These are phyloP conservation scores for Apostasia shenzhenica DNA, from an alignment of 106 monocot genomes.

Conservation along the genomic window DNA sequence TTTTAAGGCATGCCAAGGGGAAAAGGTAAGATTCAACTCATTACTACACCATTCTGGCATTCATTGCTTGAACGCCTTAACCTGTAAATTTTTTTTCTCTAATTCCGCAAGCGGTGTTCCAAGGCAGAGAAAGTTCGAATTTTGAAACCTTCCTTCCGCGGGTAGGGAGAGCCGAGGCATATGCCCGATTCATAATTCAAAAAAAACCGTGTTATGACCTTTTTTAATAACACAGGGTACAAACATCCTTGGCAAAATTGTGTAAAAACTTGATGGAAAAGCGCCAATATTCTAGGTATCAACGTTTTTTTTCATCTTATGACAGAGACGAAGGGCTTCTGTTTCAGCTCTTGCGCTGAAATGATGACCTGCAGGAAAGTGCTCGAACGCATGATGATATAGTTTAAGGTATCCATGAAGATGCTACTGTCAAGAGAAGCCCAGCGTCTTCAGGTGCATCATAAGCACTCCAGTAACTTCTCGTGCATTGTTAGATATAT, in stretches of 20 bases:
- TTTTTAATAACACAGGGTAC: conserved; percentile 84
- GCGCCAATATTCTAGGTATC: too few species aligned
- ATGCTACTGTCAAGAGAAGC: neutral
- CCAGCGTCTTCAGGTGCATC: neutral
- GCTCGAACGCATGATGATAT: conserved; percentile 76
- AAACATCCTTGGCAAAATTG: neutral
- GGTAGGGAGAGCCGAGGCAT: too few species aligned
- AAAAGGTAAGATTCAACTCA: too few species aligned
- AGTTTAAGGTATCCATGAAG: conserved; percentile 29
- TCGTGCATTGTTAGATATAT: conserved; percentile 47
- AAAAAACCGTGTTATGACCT: conserved; percentile 60
- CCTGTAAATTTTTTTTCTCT: too few species aligned
- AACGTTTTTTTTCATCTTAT: conserved; percentile 8
- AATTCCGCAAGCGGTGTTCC: conserved; percentile 62
- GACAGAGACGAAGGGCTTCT: conserved; percentile 81
- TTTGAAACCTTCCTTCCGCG: too few species aligned
- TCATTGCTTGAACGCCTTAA: too few species aligned
- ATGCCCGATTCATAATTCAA: too few species aligned
- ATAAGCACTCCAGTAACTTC: conserved; percentile 1
- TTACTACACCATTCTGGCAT: too few species aligned
- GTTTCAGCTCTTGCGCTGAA: conserved; percentile 63
- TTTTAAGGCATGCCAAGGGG: too few species aligned
- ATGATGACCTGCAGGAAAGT: conserved; percentile 86
- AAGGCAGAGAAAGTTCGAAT: conserved; percentile 81
- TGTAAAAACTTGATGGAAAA: neutral